Percentiles rank a stretch among this genome's conserved stretches.
phyloP scores from a whole-genome alignment of 768 basidiomycete species.

The Pleurotus eryngii region DNA sequence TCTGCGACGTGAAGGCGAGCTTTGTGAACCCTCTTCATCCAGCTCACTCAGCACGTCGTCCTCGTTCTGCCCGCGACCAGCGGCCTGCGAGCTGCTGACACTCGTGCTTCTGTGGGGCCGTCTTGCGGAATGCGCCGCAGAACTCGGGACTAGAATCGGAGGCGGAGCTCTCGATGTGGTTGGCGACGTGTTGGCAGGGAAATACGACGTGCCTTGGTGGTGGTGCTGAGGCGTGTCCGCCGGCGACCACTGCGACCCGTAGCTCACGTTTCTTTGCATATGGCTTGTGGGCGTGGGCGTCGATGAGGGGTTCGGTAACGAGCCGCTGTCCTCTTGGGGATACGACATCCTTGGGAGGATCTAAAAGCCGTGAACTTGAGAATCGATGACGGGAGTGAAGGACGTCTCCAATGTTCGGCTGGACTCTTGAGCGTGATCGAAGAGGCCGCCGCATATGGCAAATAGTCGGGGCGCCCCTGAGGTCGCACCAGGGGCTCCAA shows the following conservation, averaged over 20 bases:
- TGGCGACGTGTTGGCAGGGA: slow-evolving; percentile 41
- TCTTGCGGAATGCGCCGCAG: slow-evolving; percentile 49
- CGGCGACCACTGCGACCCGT: slow-evolving; percentile 57
- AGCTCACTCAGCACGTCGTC: slow-evolving; percentile 45
- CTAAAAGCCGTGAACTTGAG: no score
- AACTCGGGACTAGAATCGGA: slow-evolving; percentile 43
- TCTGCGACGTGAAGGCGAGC: slow-evolving; percentile 2
- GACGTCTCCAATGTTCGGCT: no score
- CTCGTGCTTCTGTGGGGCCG: slow-evolving; percentile 59
- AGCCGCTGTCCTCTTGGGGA: slow-evolving; percentile 1
- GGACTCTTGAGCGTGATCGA: no score
- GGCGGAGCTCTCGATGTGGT: slow-evolving; percentile 37
- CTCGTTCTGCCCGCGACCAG: slow-evolving; percentile 45
- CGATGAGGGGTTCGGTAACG: slow-evolving; percentile 23
- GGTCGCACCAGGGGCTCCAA: no score
- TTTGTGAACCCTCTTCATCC: slow-evolving; percentile 36
- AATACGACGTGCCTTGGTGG: slow-evolving; percentile 68
- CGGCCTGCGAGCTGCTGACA: slow-evolving; percentile 52
- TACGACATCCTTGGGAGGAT: not conserved
- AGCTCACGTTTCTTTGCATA: slow-evolving; percentile 43
- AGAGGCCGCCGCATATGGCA: no score
- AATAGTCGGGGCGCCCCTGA: no score
- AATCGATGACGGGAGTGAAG: no score
- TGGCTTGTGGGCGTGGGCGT: slow-evolving; percentile 44
- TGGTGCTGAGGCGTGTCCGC: slow-evolving; percentile 61